Percentiles rank a stretch among this genome's conserved stretches.
These are phyloP conservation scores for Yamadazyma membranifaciens DNA, from an alignment of 1,139 yeast species.

Conservation along the genomic window DNA sequence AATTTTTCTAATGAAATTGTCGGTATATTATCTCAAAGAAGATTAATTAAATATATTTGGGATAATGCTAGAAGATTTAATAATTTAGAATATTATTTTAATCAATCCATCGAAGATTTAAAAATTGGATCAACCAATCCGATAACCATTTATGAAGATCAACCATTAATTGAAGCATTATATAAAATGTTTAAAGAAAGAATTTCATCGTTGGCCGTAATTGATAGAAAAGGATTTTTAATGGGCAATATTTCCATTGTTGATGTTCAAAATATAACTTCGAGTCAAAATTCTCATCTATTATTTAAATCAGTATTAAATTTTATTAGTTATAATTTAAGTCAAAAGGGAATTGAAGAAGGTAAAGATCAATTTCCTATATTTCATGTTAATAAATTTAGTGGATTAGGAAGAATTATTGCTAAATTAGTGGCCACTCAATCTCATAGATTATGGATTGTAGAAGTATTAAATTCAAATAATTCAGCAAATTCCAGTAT, in stretches of 20 bases:
- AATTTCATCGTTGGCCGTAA: constrained; percentile 91
- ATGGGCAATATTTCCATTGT: constrained; percentile 93
- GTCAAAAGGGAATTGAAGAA: constrained; percentile 85
- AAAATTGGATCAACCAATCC: constrained; percentile 71
- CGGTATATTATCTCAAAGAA: constrained; percentile 87
- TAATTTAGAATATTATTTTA: constrained; percentile 69
- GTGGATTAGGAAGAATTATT: constrained; percentile 82
- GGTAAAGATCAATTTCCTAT: constrained; percentile 97
- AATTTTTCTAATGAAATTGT: constrained; percentile 48
- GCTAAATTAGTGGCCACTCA: constrained; percentile 95
- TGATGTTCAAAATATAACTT: constrained; percentile 84
- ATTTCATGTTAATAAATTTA: constrained; percentile 79
- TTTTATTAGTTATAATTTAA: constrained; percentile 81
- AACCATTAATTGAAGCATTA: constrained; percentile 80
- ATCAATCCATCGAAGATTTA: constrained; percentile 62
- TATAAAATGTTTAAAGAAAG: constrained; percentile 80
- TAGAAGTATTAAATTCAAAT: constrained; percentile 40
- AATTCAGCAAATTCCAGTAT: constrained; percentile 16
- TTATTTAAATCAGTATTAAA: constrained; percentile 81
- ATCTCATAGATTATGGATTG: constrained; percentile 92
- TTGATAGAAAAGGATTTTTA: constrained; percentile 70
- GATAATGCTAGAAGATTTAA: constrained; percentile 87
- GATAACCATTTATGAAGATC: constrained; percentile 81
- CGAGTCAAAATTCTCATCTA: constrained; percentile 79
- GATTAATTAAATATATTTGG: constrained; percentile 82